Evolutionary conservation across 768 basidiomycete genomes (phyloP).

Genomic region (Lepiota brunneoincarnata): DNA sequence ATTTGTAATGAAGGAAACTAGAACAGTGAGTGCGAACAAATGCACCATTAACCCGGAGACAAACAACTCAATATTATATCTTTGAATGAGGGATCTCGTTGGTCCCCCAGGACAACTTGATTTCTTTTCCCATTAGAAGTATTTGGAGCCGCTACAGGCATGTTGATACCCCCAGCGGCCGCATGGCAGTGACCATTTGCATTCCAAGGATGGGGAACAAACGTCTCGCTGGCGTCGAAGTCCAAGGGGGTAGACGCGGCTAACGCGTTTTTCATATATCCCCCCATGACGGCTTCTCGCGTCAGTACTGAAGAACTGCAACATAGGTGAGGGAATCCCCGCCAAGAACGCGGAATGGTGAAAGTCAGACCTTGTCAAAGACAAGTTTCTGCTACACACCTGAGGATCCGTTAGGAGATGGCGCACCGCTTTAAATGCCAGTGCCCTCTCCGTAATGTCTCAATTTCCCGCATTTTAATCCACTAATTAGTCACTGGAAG

Average conservation of each 20-base stretch:
- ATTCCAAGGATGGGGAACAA: too few relatives aligned
- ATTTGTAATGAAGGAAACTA: slow-evolving; percentile 55
- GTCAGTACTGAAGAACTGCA: slow-evolving; percentile 84
- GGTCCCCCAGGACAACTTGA: slow-evolving; percentile 67
- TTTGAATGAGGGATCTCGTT: slow-evolving; percentile 67
- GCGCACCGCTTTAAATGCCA: too few relatives aligned
- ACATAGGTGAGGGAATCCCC: neutral
- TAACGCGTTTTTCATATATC: too few relatives aligned
- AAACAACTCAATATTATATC: slow-evolving; percentile 81
- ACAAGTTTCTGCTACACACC: slow-evolving; percentile 66
- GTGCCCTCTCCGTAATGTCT: slow-evolving; percentile 82
- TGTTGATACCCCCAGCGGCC: too few relatives aligned
- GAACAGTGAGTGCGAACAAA: neutral
- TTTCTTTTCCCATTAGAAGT: slow-evolving; percentile 27
- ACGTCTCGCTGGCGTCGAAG: too few relatives aligned
- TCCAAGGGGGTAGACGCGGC: too few relatives aligned
- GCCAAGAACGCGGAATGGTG: neutral
- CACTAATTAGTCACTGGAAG: neutral
- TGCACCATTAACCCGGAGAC: slow-evolving; percentile 64
- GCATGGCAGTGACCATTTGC: too few relatives aligned
- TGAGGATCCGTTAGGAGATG: slow-evolving; percentile 18
- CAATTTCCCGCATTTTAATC: too few relatives aligned
- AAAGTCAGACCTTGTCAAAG: slow-evolving; percentile 73
- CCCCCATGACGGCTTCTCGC: slow-evolving; percentile 88
- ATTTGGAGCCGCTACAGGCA: too few relatives aligned